Evolutionary conservation across 2,329 filamentous ascomycete species (phyloP).

Genomic region (Alternaria sp.): DNA sequence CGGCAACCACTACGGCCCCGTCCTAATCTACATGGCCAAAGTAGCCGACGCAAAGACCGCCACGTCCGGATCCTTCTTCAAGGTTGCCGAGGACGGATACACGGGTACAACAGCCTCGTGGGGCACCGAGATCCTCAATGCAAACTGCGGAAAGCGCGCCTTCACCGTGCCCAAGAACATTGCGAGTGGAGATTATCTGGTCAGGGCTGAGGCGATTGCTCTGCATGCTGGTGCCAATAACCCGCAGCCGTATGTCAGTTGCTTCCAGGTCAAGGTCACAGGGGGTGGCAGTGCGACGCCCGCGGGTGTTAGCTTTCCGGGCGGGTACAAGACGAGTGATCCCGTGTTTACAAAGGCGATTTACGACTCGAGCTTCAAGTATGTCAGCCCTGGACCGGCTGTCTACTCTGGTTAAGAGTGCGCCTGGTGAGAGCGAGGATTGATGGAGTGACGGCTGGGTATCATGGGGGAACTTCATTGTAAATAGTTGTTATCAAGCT

Average conservation of each 20-base stretch:
- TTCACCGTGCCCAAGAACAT: conserved; percentile 49
- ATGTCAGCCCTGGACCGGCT: conserved; percentile 46
- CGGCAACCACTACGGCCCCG: conserved; percentile 51
- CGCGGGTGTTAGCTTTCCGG: conserved; percentile 46
- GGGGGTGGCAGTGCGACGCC: conserved; percentile 47
- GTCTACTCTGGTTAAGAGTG: conserved; percentile 42
- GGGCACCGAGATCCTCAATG: conserved; percentile 52
- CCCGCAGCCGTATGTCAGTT: conserved; percentile 48
- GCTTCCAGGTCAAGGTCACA: conserved; percentile 52
- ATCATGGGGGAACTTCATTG: not conserved
- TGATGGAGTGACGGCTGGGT: not conserved
- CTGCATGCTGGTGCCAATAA: conserved; percentile 45
- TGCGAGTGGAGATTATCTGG: conserved; percentile 46
- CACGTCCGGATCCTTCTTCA: conserved; percentile 46
- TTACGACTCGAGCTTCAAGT: conserved; percentile 47
- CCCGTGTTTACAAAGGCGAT: conserved; percentile 47
- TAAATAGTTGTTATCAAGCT: not conserved
- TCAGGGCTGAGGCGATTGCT: conserved; percentile 47
- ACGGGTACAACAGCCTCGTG: conserved; percentile 47
- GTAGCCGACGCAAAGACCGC: conserved; percentile 48
- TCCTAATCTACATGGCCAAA: conserved; percentile 52
- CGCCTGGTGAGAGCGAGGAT: not conserved
- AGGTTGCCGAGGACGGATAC: conserved; percentile 51
- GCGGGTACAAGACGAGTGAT: conserved; percentile 47
- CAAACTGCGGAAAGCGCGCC: conserved; percentile 49